Conservation (phyloP, 2,329 filamentous ascomycete species). For the Ophiognomonia clavigignenti-juglandacearum region DNA sequence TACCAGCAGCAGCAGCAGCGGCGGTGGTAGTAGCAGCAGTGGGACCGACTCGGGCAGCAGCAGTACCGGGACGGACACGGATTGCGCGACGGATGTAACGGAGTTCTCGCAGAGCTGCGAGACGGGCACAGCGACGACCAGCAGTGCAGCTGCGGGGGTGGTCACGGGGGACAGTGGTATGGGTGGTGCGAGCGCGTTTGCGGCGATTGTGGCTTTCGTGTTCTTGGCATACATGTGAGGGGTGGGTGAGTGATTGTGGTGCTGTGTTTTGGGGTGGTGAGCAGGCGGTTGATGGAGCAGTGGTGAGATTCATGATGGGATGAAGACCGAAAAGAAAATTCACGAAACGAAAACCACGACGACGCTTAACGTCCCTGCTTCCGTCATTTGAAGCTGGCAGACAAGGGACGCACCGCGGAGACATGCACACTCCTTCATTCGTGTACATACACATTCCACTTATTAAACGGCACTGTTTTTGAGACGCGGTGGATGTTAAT, state of each 20-base stretch:
- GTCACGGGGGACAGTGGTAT: constrained; percentile 17
- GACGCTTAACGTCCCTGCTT: no score
- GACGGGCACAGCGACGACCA: constrained; percentile 28
- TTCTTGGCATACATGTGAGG: constrained; percentile 28
- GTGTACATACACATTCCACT: no score
- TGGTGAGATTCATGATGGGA: no score
- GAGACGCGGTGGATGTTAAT: no score
- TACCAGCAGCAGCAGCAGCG: constrained; percentile 16
- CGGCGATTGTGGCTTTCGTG: constrained; percentile 29
- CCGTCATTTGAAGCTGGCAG: no score
- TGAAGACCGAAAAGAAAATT: no score
- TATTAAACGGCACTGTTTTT: no score
- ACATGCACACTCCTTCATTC: no score
- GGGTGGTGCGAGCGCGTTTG: constrained; percentile 31
- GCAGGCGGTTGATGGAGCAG: no score
- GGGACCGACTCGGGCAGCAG: constrained; percentile 17
- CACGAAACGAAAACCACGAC: no score
- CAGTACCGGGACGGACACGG: neutral
- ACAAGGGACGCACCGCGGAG: no score
- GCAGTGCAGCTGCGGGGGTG: constrained; percentile 15
- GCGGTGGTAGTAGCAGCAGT: constrained; percentile 18
- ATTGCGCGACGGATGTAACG: constrained; percentile 21
- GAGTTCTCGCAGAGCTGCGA: constrained; percentile 26
- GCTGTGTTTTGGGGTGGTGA: no score
- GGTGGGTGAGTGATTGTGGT: neutral